Conservation (phyloP, 257 asterid genomes). For the Solanum bulbocastanum region DNA sequence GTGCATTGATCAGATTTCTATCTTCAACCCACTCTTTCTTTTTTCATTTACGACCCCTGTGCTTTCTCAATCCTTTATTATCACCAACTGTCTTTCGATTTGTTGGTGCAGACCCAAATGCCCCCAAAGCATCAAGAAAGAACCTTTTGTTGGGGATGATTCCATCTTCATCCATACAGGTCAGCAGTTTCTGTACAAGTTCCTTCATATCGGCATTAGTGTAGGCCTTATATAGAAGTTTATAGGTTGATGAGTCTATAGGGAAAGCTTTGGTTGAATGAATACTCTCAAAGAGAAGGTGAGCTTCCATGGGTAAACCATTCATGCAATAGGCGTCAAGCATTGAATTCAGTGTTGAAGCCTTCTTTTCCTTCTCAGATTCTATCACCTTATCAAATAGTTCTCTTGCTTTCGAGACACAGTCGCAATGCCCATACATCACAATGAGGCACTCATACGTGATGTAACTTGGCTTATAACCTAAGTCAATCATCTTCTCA, state of each 20-base stretch:
- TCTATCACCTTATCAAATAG: slow-evolving; percentile 47
- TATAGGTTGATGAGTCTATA: slow-evolving; percentile 63
- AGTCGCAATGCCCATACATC: slow-evolving; percentile 78
- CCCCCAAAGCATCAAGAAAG: slow-evolving; percentile 80
- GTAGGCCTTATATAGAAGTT: slow-evolving; percentile 77
- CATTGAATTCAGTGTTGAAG: slow-evolving; percentile 83
- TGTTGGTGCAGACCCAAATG: slow-evolving; percentile 41
- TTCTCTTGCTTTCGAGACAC: slow-evolving; percentile 71
- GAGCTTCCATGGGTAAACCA: slow-evolving; percentile 67
- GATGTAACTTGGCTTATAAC: slow-evolving; percentile 66
- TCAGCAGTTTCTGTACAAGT: slow-evolving; percentile 42
- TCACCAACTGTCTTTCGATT: slow-evolving; percentile 24
- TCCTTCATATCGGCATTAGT: slow-evolving; percentile 80
- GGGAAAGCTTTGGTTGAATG: slow-evolving; percentile 31
- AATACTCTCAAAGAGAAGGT: slow-evolving; percentile 47
- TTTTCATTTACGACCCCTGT: not conserved
- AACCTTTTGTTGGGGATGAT: slow-evolving; percentile 75
- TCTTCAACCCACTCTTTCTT: not conserved
- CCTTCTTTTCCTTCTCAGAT: slow-evolving; percentile 53
- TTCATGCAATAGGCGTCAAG: slow-evolving; percentile 82
- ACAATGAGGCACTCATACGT: slow-evolving; percentile 73
- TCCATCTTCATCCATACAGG: slow-evolving; percentile 75
- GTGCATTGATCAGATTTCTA: not conserved
- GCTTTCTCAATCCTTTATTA: not conserved
- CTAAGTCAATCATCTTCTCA: slow-evolving; percentile 66